Evolutionary conservation across 805 yeast species (phyloP), one percentile per base, ranked within the genome.

Genomic region (Helenozyma rhizophorensis): DNA sequence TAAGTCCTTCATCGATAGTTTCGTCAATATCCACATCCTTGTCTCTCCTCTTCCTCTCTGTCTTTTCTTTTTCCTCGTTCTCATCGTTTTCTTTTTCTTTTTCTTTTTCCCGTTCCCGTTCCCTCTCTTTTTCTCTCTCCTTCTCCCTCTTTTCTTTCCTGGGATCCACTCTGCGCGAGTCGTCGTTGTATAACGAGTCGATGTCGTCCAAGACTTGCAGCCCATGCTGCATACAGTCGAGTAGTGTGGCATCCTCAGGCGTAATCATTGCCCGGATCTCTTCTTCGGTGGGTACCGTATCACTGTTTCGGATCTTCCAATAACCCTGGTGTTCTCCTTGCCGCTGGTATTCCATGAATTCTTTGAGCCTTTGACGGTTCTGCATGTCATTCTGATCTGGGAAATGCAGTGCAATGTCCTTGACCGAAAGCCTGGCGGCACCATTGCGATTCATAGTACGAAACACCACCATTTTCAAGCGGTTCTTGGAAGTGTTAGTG

Each of bases 321-420:
- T 67, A 83, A 1, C 97, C 96, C 47, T 88, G 96, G 57, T 89
- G 97, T 6, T 82, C 86, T 9, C 97, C 97, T 23, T 82, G 78
- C 48, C 97, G 71, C 61, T 90, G 97, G 50, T 85, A 93, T 50
- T 89, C 97, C 98, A 93, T 93, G 49, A 93, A 93, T 61, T 93
- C 98, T 58, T 93, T 93, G 36, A 93, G 70, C 41, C 96, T 72
- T 61, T 90, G 97, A 48, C 98, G 74, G 54, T 87, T 90, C 56
- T 93, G 98, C 86, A 90, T 89, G 52, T 93, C 97, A 51, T 84
- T 89, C 58, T 89, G 97, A 47, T 88, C 97, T 0, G 98, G 97
- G 54, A 93, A 93, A 64, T 90, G 97, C 31, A 75, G 74, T 0
- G 95, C 79, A 14, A 93, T 85, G 44, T 93, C 97, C 43, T 80